Percentiles rank a stretch among this genome's conserved stretches.
Conservation (phyloP, 2,329 filamentous ascomycete genomes). For the Diaporthe velutina region DNA sequence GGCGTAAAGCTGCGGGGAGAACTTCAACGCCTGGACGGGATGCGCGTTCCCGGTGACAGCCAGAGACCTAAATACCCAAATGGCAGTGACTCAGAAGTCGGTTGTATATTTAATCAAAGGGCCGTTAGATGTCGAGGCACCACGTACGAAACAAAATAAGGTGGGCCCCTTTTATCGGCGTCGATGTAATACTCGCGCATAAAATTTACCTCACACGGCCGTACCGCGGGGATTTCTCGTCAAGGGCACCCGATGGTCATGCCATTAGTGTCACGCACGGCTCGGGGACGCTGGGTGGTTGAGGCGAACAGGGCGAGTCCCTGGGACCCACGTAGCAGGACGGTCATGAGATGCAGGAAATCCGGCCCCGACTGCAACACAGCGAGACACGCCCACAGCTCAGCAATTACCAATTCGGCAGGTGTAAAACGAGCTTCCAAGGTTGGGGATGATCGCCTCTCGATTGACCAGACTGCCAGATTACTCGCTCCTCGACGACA, state of each 20-base stretch:
- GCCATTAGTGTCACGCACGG: constrained; percentile 18
- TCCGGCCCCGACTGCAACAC: not conserved
- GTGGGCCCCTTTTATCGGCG: constrained; percentile 7
- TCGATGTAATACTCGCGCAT: constrained; percentile 24
- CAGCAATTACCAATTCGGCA: not conserved
- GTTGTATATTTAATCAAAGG: not conserved
- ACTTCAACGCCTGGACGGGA: not conserved
- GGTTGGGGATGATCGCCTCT: not conserved
- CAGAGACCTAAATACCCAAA: not conserved
- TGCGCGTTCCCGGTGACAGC: not conserved
- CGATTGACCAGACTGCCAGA: not conserved
- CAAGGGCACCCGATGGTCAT: constrained; percentile 18
- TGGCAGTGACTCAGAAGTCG: not conserved
- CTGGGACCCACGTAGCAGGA: constrained; percentile 24
- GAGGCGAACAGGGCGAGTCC: constrained; percentile 21
- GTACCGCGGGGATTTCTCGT: constrained; percentile 13
- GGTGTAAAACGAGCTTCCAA: not conserved
- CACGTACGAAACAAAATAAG: not conserved
- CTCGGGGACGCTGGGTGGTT: not conserved
- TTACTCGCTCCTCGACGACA: not conserved
- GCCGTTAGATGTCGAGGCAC: not conserved
- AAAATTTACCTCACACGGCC: constrained; percentile 24
- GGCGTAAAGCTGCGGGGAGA: not conserved
- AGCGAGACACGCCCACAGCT: not conserved
- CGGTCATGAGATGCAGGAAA: constrained; percentile 7